phyloP scores from a whole-genome alignment of 2,329 filamentous ascomycete species.

The Scolecobasidium constrictum region DNA sequence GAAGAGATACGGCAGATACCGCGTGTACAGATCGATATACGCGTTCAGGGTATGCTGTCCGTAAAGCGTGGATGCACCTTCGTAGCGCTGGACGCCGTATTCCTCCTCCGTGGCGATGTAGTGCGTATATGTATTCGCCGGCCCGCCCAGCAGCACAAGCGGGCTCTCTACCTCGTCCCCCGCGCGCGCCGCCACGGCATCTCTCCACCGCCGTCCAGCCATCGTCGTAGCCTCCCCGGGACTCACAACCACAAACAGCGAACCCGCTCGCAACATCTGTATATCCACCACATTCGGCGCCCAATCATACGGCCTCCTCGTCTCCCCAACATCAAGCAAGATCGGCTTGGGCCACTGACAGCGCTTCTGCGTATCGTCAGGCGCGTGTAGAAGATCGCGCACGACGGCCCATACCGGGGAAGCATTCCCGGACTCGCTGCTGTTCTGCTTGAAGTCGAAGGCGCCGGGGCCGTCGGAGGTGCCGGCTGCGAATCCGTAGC shows the following conservation, averaged over 20 bases:
- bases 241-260: constrained; percentile 72
- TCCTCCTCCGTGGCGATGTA: constrained; percentile 73
- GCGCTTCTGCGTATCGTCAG: constrained; percentile 54
- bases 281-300: constrained; percentile 85
- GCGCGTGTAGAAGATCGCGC: constrained; percentile 58
- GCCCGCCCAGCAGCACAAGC: constrained; percentile 70
- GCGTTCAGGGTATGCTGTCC: constrained; percentile 73
- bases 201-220: constrained; percentile 79
- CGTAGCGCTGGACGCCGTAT: constrained; percentile 77
- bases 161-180: constrained; percentile 26
- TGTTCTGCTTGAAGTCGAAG: constrained; percentile 89
- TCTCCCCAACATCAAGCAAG: constrained; percentile 76
- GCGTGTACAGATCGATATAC: constrained; percentile 78
- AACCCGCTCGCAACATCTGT: constrained; percentile 73
- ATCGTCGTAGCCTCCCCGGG: constrained; percentile 88
- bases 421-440: constrained; percentile 57
- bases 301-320: constrained; percentile 73
- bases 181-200: constrained; percentile 47
- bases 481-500: constrained; percentile 86
- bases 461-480: constrained; percentile 85
- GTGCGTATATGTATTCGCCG: constrained; percentile 83
- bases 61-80: constrained; percentile 87
- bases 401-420: constrained; percentile 76
- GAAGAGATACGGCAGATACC: constrained; percentile 54
- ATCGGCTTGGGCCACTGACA: constrained; percentile 81